phyloP scores from a whole-genome alignment of 1,139 yeast species.

The Magnusiomyces magnusii region DNA sequence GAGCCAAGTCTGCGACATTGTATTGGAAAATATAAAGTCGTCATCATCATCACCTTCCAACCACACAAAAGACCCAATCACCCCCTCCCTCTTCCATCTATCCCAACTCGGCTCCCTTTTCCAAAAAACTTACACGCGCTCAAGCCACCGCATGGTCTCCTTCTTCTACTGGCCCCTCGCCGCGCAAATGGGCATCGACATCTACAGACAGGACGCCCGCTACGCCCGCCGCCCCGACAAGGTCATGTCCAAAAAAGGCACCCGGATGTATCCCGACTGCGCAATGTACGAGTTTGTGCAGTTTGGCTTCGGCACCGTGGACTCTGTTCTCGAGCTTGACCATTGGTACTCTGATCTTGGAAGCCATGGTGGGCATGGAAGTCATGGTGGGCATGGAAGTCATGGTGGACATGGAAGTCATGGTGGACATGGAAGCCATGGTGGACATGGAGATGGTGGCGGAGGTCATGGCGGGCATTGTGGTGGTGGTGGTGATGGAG shows the following conservation, averaged over 20 bases:
- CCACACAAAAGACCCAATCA: not conserved
- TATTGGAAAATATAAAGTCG: not conserved
- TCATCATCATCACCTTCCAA: not conserved
- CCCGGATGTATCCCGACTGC: not conserved
- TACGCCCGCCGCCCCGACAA: not conserved
- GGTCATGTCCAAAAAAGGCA: not conserved
- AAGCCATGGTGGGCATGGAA: not conserved
- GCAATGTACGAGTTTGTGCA: not conserved
- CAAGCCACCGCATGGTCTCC: not conserved
- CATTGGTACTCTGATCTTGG: too few relatives aligned
- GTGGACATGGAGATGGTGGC: not conserved
- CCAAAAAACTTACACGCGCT: not conserved
- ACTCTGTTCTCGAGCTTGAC: not conserved
- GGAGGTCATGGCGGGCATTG: not conserved
- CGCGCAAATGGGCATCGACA: not conserved
- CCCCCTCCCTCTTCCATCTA: not conserved
- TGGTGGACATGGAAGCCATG: not conserved
- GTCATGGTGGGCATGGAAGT: not conserved
- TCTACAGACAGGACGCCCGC: not conserved
- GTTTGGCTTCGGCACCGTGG: not conserved
- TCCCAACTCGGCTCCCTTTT: not conserved
- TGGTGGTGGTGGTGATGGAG: not conserved
- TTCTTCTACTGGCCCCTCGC: not conserved
- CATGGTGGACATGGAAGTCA: not conserved
- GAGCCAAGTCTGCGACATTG: not conserved